Conservation (phyloP, 1,139 yeast species). For the Kurtzmaniella quercitrusa region DNA sequence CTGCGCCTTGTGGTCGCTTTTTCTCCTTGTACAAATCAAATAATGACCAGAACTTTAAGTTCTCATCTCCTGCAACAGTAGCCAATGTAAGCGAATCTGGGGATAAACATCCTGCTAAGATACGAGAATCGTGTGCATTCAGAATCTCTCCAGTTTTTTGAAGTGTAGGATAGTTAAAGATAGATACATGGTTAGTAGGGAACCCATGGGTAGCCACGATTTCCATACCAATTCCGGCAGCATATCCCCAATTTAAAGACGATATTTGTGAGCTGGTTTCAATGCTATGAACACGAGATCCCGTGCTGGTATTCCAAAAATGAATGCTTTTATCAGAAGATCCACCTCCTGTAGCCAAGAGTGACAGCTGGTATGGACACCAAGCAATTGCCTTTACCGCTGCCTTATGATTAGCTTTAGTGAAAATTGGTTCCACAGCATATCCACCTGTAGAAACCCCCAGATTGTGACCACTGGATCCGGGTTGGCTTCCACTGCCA, state of each 20-base stretch:
- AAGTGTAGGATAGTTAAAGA: slow-evolving; percentile 83
- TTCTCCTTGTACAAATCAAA: slow-evolving; percentile 57
- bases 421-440: slow-evolving; percentile 57
- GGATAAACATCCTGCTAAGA: slow-evolving; percentile 76
- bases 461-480: slow-evolving; percentile 11
- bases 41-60: slow-evolving; percentile 90
- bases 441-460: slow-evolving; percentile 7
- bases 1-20: slow-evolving; percentile 16
- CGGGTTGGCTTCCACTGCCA: neutral
- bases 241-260: slow-evolving; percentile 86
- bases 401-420: slow-evolving; percentile 80
- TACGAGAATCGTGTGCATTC: slow-evolving; percentile 88
- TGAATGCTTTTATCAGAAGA: slow-evolving; percentile 85
- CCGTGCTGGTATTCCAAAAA: slow-evolving; percentile 94
- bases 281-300: slow-evolving; percentile 79
- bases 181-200: slow-evolving; percentile 79
- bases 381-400: slow-evolving; percentile 96
- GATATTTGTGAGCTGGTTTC: slow-evolving; percentile 95
- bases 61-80: slow-evolving; percentile 96
- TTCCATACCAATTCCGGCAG: slow-evolving; percentile 71
- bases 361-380: slow-evolving; percentile 84
- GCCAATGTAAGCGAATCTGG: slow-evolving; percentile 91
- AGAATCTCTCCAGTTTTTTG: slow-evolving; percentile 85
- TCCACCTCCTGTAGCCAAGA: slow-evolving; percentile 96
- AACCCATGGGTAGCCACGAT: slow-evolving; percentile 93